Evolutionary conservation across 2,329 filamentous ascomycete species (phyloP).

Genomic region (Aspergillus quadricinctus): DNA sequence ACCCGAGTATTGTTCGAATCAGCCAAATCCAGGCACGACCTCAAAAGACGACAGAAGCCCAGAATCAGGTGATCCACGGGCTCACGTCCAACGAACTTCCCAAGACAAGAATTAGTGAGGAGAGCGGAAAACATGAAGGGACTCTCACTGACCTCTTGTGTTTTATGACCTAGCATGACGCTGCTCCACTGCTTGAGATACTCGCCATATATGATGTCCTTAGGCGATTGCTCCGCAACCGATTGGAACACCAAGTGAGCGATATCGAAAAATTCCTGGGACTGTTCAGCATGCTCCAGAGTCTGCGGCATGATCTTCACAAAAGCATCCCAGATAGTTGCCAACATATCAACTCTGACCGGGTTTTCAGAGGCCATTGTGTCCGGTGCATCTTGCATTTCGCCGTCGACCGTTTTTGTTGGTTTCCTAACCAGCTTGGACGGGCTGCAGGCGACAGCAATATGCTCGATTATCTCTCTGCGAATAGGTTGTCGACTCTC

Average conservation of each 20-base stretch:
- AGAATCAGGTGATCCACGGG: slow-evolving; percentile 40
- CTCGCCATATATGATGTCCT: slow-evolving; percentile 34
- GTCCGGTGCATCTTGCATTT: slow-evolving; percentile 10
- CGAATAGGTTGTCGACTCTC: slow-evolving; percentile 40
- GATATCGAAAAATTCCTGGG: slow-evolving; percentile 46
- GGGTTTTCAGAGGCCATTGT: slow-evolving; percentile 20
- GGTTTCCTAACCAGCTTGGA: slow-evolving; percentile 28
- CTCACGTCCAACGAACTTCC: slow-evolving; percentile 44
- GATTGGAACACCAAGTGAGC: slow-evolving; percentile 40
- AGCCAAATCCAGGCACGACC: slow-evolving; percentile 39
- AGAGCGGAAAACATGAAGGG: not conserved
- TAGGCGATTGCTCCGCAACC: slow-evolving; percentile 36
- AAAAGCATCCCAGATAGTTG: slow-evolving; percentile 44
- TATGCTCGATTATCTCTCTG: slow-evolving; percentile 35
- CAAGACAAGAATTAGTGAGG: slow-evolving; percentile 15
- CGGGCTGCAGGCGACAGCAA: slow-evolving; percentile 34
- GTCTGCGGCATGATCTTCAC: slow-evolving; percentile 37
- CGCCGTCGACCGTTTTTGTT: slow-evolving; percentile 13
- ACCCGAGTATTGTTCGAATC: slow-evolving; percentile 27
- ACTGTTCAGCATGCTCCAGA: slow-evolving; percentile 33
- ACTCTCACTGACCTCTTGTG: slow-evolving; percentile 34
- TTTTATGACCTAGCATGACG: slow-evolving; percentile 40
- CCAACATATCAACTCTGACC: slow-evolving; percentile 36
- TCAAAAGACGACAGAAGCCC: slow-evolving; percentile 42
- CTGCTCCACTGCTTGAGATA: slow-evolving; percentile 42